A percentile compares a stretch with the other conserved stretches of the same genome.
These are phyloP conservation scores for Phytophthora ohioensis DNA, from an alignment of 352 stramenopile species.

Conservation along the genomic window DNA sequence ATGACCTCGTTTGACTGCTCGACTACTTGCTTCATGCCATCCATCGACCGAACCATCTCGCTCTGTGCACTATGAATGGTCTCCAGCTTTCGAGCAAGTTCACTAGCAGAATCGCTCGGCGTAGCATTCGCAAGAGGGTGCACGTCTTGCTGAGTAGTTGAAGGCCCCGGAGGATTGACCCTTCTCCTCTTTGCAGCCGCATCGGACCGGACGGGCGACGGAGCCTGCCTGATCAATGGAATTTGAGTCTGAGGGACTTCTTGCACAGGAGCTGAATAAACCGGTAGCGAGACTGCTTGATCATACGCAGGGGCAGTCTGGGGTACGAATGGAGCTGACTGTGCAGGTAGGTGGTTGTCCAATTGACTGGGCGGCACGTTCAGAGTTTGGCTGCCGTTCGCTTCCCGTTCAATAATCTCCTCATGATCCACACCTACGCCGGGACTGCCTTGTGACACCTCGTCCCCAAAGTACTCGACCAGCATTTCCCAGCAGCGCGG, in stretches of 20 bases:
- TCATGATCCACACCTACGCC: slow-evolving; percentile 10
- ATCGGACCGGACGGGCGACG: slow-evolving; percentile 2
- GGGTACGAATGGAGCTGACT: background rate
- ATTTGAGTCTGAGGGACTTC: slow-evolving; percentile 7
- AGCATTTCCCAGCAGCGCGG: slow-evolving; percentile 38
- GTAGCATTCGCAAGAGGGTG: background rate
- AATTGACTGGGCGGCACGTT: background rate
- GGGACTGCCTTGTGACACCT: background rate
- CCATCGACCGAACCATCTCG: slow-evolving; percentile 35
- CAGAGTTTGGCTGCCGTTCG: slow-evolving; percentile 1
- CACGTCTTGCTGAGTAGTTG: slow-evolving; percentile 4
- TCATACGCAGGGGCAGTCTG: background rate
- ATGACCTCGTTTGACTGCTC: slow-evolving; percentile 40
- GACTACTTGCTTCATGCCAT: slow-evolving; percentile 38
- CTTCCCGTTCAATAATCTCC: background rate
- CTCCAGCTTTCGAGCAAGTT: slow-evolving; percentile 23
- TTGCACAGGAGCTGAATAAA: slow-evolving; percentile 11
- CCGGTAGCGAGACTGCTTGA: background rate
- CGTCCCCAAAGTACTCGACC: slow-evolving; percentile 36
- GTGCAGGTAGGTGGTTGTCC: background rate
- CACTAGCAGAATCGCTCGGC: background rate
- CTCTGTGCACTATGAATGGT: slow-evolving; percentile 31
- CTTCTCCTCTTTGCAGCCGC: slow-evolving; percentile 23
- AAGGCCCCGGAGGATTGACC: background rate
- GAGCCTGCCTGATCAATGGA: background rate